Percentiles rank a stretch among this genome's conserved stretches.
These are phyloP conservation scores for Cladophialophora chaetospira DNA, from an alignment of 2,329 filamentous ascomycete species.

Conservation along the genomic window DNA sequence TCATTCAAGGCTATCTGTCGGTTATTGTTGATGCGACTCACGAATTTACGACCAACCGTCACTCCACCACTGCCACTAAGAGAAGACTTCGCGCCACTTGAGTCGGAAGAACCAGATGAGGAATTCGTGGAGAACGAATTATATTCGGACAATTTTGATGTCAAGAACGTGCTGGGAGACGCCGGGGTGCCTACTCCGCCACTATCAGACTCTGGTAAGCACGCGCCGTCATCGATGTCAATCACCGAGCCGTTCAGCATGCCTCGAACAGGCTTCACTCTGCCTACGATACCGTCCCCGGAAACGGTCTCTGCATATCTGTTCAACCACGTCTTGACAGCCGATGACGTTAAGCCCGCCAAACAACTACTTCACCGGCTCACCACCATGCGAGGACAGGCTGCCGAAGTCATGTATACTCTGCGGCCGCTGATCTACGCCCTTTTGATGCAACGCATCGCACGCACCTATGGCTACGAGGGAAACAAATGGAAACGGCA, in stretches of 20 bases:
- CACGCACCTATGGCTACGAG: constrained; percentile 38
- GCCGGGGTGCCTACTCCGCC: constrained; percentile 32
- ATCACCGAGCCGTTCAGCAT: constrained; percentile 75
- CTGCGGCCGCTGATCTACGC: constrained; percentile 86
- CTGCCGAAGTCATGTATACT: constrained; percentile 90
- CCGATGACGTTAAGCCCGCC: constrained; percentile 94
- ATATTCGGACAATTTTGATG: constrained; percentile 26
- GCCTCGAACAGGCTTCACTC: constrained; percentile 86
- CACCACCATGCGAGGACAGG: constrained; percentile 69
- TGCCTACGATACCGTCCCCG: constrained; percentile 79
- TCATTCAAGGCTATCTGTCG: constrained; percentile 82
- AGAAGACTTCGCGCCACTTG: constrained; percentile 62
- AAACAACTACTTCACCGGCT: constrained; percentile 78
- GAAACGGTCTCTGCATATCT: constrained; percentile 85
- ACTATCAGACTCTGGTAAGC: constrained; percentile 30
- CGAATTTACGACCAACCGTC: constrained; percentile 78
- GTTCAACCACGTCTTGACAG: constrained; percentile 84
- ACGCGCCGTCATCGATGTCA: constrained; percentile 33
- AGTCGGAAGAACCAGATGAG: constrained; percentile 56
- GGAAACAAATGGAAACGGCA: constrained; percentile 71
- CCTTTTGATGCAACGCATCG: constrained; percentile 66
- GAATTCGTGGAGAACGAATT: constrained; percentile 43
- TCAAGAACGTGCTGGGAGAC: constrained; percentile 27
- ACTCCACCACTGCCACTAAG: constrained; percentile 83
- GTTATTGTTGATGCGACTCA: constrained; percentile 76